Percentiles rank a stretch among this genome's conserved stretches.
Conservation (phyloP, 495 filamentous ascomycete species). For the Barbatosphaeria neglecta region DNA sequence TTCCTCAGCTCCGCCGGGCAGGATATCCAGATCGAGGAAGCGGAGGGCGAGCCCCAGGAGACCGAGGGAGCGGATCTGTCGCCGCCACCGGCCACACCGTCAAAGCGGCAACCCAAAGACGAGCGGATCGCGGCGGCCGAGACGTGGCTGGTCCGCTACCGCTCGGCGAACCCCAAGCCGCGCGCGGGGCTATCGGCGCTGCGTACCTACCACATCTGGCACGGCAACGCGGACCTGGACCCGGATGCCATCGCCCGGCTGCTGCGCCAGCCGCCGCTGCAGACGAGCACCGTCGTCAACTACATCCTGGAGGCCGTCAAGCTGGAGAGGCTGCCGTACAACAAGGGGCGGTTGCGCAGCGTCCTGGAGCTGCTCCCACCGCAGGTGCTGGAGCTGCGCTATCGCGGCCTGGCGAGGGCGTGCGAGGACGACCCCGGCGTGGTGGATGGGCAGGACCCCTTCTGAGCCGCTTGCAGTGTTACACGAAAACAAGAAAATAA, state of each 20-base stretch:
- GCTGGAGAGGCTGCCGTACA: slow-evolving; percentile 27
- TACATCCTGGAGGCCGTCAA: slow-evolving; percentile 38
- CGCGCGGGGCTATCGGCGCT: slow-evolving; percentile 24
- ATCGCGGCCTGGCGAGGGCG: not conserved
- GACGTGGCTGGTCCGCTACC: slow-evolving; percentile 18
- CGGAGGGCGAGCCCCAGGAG: slow-evolving; percentile 9
- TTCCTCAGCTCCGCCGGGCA: slow-evolving; percentile 6
- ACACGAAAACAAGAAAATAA: too few relatives aligned
- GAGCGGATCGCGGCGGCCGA: slow-evolving; percentile 25
- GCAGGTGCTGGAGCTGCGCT: not conserved
- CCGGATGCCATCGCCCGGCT: slow-evolving; percentile 34
- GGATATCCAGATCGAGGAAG: slow-evolving; percentile 8
- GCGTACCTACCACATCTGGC: slow-evolving; percentile 53
- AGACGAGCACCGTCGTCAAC: slow-evolving; percentile 29
- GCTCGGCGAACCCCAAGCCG: slow-evolving; percentile 8
- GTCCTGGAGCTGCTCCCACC: slow-evolving; percentile 10
- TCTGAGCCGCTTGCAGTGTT: too few relatives aligned
- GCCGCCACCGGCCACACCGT: slow-evolving; percentile 1
- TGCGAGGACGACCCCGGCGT: slow-evolving; percentile 1
- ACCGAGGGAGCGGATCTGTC: slow-evolving; percentile 6
- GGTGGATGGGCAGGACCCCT: too few relatives aligned
- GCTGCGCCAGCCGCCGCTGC: slow-evolving; percentile 45
- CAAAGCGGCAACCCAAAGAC: slow-evolving; percentile 16
- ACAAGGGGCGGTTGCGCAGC: slow-evolving; percentile 16
- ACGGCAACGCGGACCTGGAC: slow-evolving; percentile 29